Base-by-base conservation (phyloP, 805 yeast species). In the Komagataella kurtzmanii region DNA sequence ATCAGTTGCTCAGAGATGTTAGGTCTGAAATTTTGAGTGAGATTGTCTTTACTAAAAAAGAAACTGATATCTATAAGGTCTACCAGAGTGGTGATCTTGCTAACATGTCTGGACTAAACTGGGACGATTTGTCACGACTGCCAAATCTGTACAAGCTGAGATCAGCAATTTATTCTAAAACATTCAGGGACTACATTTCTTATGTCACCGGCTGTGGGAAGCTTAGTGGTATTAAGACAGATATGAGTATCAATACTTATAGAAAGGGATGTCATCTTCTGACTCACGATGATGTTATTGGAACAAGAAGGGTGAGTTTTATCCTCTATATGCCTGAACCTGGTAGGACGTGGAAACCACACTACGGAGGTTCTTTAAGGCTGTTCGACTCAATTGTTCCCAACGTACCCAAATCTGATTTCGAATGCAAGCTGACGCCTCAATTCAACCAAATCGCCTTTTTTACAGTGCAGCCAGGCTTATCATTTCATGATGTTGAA, bases 221-320 rank as follows among this genome's bases (percentile, higher is more conserved):
- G 55, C 68, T 93, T 47, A 85, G 96, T 57, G 97, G 97, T n/a
- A 59, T 75, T 45, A 88, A 88, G 64, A 89, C 95, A 44, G 99
- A 93, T 63, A 83, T 93, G 82, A 83, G 95, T 54, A 79, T 93
- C 57, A 91, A 93, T 62, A 83, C 95, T 3, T 93, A 93, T 65
- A 83, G 85, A 49, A 86, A 88, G 59, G 95, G 97, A 1, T 93
- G 98, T 62, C 99, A 93, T 67, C 71, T 93, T 53, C 72, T 93
- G 55, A 88, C 96, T 3, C 99, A 93, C 64, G 99, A 93, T 67
- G 99, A 93, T 65, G 99, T 93, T 36, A 93, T 93, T 63, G 99
- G 98, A 1, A 83, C 96, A 1, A 74, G 99, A 63, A 73, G 97
- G 53, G 90, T 93, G 30, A 86, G 96, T 58, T 93, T 90, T 61